Evolutionary conservation across 768 basidiomycete species (phyloP).

Genomic region (Tephrocybe sp.): DNA sequence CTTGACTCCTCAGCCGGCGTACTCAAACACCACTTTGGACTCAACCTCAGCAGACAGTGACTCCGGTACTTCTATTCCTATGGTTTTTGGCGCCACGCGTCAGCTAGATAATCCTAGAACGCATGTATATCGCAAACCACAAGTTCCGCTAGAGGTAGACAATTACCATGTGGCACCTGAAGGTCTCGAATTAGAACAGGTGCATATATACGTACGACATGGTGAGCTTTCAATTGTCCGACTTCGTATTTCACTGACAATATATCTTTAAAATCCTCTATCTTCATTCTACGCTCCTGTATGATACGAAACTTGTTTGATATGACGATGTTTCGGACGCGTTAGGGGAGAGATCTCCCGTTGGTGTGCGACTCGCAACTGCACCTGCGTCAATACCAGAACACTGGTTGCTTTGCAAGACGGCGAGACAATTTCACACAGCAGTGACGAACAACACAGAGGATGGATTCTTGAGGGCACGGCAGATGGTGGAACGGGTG

Average conservation of each 20-base stretch:
- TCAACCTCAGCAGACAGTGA: background rate
- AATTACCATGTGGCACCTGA: slow-evolving; percentile 57
- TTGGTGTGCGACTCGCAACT: slow-evolving; percentile 59
- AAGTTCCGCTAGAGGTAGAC: slow-evolving; percentile 54
- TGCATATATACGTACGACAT: slow-evolving; percentile 74
- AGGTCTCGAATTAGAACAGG: slow-evolving; percentile 60
- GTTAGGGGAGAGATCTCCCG: slow-evolving; percentile 74
- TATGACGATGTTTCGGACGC: too few relatives aligned
- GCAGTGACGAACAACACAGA: slow-evolving; percentile 33
- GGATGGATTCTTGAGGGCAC: slow-evolving; percentile 33
- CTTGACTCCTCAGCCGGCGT: too few relatives aligned
- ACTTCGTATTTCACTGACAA: background rate
- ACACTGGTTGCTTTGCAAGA: slow-evolving; percentile 67
- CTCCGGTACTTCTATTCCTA: background rate
- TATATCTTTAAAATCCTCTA: background rate
- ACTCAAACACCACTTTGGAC: background rate
- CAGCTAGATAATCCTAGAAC: background rate
- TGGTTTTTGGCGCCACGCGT: slow-evolving; percentile 3
- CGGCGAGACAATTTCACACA: slow-evolving; percentile 46
- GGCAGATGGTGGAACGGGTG: slow-evolving; percentile 50
- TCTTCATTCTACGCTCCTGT: background rate
- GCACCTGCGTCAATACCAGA: slow-evolving; percentile 65
- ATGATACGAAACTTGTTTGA: too few relatives aligned
- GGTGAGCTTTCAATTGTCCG: slow-evolving; percentile 38
- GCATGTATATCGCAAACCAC: slow-evolving; percentile 25